Evolutionary conservation across 768 basidiomycete genomes (phyloP), one percentile per base, ranked within the genome.

Genomic region (Floccularia luteovirens): DNA sequence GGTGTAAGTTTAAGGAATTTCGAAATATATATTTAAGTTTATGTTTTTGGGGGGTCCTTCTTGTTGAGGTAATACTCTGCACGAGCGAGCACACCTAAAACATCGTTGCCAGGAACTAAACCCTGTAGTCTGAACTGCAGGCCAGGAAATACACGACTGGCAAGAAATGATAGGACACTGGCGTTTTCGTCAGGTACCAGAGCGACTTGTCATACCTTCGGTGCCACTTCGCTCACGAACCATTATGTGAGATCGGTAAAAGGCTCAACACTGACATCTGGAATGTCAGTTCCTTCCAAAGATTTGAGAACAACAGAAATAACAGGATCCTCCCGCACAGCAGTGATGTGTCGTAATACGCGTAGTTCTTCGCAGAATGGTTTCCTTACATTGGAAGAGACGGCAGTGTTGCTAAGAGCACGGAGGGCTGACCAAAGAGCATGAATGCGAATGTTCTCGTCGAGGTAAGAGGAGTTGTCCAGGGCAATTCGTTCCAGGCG

Each of bases 311-410:
- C 76, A n/a, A 74, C 68, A 5, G 72, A 53, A 34, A 81, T 74
- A 14, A 87, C 66, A 0, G 72, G 68, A 49, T 89, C 88, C 45
- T 90, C 83, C 38, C 77, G 74, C 14, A 81, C 79, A 4, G 74
- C 72, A 25, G 82, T 66, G 31, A 87, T 70, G 52, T 84, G 82
- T 25, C 85, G 79, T 5, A 97, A 72, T 8, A 86, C 76, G 5
- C 87, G 77, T 12, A 99, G 77, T 60, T 98, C 90, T 38, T 86
- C 80, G 31, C 90, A 82, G 76, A 99, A 97, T 0, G 92, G 83
- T 48, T 73, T 77, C 36, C 88, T 79, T 2, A 70, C 67, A 8
- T 82, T 67, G 1, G 82, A 74, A 13, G 77, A 67, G 44, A 91
- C 64, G 2, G 81, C 77, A 32, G 73, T 69, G 48, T 74, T 70